Evolutionary conservation across 768 basidiomycete genomes (phyloP), one percentile per base, ranked within the genome.

Genomic region (Suillus decipiens): DNA sequence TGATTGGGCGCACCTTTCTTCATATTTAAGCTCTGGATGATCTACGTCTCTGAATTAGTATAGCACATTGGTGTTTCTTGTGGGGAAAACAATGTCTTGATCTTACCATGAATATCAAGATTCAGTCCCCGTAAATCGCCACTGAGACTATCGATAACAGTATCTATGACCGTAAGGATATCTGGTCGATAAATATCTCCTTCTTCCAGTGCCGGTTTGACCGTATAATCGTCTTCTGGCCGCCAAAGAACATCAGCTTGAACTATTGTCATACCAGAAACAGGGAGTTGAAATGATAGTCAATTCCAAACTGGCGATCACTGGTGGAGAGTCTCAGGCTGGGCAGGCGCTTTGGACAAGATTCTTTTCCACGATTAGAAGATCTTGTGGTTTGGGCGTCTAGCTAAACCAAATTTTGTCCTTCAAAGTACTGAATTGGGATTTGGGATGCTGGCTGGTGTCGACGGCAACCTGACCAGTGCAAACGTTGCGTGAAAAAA

Each of bases 61-160:
- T 15, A 41, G 43, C 15, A 62, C 11, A 33, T 33, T 10, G 41
- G n/a, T 22, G n/a, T 22, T 34, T 11, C 37, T 48, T 34, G 37
- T 57, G 9, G 9, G 55, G 5, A 24, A 56, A 28, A 31, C 24
- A 41, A 36, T 36, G 36, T 37, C 8, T 62, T 34, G 17, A 8
- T 2, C 34, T 12, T 67, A 88, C 89, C 81, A 66, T 89, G 88
- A n/a, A 92, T 89, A 68, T 89, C 86, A 45, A 89, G 73, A 70
- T 88, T 91, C 17, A 92, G 75, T 48, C 69, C 75, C 56, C 84
- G 78, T 48, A 91, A 71, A 48, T 88, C 85, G 1, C 69, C 67
- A 66, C 84, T 80, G 31, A 88, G 72, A 34, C 76, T 76, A 48
- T 76, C 67, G 22, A 90, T 80, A 57, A 76, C 80, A 14, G 75